Percentiles rank a stretch among this genome's conserved stretches.
Conservation (phyloP, 106 monocot genomes). For the Dendrobium huoshanense region DNA sequence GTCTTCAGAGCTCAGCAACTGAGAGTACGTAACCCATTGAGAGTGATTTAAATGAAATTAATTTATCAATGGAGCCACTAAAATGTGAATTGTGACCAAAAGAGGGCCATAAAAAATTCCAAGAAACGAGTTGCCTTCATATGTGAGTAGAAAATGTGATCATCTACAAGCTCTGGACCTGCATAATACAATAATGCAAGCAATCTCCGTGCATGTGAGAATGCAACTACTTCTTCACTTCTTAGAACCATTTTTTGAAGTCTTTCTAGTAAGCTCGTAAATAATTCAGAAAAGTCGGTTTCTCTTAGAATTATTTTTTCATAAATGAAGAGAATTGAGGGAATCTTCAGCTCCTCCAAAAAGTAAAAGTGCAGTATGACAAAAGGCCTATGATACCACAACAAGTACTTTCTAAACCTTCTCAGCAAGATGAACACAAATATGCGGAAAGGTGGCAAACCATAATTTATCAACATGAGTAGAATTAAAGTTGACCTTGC, state of each 20-base stretch:
- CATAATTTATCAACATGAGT: conserved; percentile 14
- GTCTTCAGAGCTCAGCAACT: too few relatives aligned
- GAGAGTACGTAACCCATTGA: too few relatives aligned
- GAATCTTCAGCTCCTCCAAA: conserved; percentile 60
- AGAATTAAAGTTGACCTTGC: conserved; percentile 12
- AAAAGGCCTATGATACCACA: conserved; percentile 47
- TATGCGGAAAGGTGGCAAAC: conserved; percentile 75
- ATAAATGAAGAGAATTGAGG: conserved; percentile 30
- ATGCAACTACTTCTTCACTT: too few relatives aligned
- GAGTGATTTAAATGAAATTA: too few relatives aligned
- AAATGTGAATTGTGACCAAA: too few relatives aligned
- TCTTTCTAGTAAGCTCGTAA: too few relatives aligned
- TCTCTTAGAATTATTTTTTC: conserved; percentile 43
- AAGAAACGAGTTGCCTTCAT: conserved; percentile 28
- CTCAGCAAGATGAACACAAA: conserved; percentile 73
- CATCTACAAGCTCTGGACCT: conserved; percentile 70
- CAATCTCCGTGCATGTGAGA: conserved; percentile 43
- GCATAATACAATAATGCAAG: conserved; percentile 76
- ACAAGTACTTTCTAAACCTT: conserved; percentile 68
- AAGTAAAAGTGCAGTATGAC: conserved; percentile 44
- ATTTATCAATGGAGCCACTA: too few relatives aligned
- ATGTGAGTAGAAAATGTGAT: conserved; percentile 61
- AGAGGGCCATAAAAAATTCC: too few relatives aligned
- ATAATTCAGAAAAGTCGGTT: conserved; percentile 18
- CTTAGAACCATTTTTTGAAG: too few relatives aligned